A percentile compares a stretch with the other conserved stretches of the same genome.
Evolutionary conservation across 2,329 filamentous ascomycete genomes (phyloP).

Genomic region (Dactylellina drechsleri): DNA sequence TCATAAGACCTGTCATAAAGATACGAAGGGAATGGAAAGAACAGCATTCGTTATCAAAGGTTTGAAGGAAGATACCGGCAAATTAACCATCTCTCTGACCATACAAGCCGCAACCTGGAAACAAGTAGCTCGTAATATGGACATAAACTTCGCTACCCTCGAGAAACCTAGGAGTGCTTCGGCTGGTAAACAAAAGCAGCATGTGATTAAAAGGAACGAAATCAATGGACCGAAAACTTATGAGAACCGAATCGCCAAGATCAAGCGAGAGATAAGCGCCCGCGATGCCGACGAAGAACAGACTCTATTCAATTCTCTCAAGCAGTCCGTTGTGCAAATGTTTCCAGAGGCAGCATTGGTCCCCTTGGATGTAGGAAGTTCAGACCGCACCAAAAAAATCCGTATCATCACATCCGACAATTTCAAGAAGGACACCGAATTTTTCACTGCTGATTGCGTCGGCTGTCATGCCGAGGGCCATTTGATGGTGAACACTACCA

Average conservation of each 20-base stretch:
- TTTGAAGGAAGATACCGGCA: background rate
- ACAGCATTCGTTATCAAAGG: constrained; percentile 6
- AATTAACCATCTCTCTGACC: constrained; percentile 3
- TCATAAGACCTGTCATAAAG: constrained; percentile 13
- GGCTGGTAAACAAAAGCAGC: background rate
- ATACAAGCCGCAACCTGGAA: background rate
- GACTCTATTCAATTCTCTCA: constrained; percentile 3
- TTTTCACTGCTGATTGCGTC: constrained; percentile 17
- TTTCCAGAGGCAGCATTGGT: constrained; percentile 16
- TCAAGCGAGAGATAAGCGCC: constrained; percentile 7
- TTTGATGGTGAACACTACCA: background rate
- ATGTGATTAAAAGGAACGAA: background rate
- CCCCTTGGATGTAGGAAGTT: background rate
- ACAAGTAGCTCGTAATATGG: constrained; percentile 17
- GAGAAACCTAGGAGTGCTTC: background rate
- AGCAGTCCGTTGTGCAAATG: constrained; percentile 1
- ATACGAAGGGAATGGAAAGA: constrained; percentile 5
- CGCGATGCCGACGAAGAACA: background rate
- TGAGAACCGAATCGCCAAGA: background rate
- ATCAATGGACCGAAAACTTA: background rate
- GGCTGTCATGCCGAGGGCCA: constrained; percentile 14
- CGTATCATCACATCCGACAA: constrained; percentile 9
- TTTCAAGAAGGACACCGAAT: constrained; percentile 10
- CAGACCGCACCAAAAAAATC: constrained; percentile 7
- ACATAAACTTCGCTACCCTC: background rate